Base-by-base conservation (phyloP, 176 grass and related monocot genomes). In the Chrysopogon serrulatus region DNA sequence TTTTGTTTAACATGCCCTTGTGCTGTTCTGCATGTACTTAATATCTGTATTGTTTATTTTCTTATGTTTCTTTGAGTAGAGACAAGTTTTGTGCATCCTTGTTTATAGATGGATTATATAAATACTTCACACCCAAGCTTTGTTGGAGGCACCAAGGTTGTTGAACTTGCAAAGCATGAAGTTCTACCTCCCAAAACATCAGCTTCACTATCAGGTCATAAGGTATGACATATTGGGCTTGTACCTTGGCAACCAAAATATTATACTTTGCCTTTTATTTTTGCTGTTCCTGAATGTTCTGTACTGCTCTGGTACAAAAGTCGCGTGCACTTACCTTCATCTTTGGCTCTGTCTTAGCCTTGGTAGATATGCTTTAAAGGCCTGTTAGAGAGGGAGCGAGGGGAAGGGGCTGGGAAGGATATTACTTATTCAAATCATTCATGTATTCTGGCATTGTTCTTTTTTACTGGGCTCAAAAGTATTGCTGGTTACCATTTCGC, bases 61-160 rank as follows among this genome's bases (percentile, higher is more conserved):
- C 24, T 64, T 79, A 73, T 53, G 70, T 69, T 56, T 42, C 23
- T 78, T 80, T 77, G 56, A 68, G 30, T 49, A 66, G 37, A 11
- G 19, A 49, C 39, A 71, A 28, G 31, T 63, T 24, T 72, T 65
- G 44, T 82, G 34, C 26, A 32, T 60, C 33, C 84, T 30, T 64
- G 85, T 80, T 80, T 87, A 80, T 77, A 98, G 96, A 90, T 95
- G 84, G 96, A 98, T 88, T 98, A 95, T 72, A 92, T 98, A 76
- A 98, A 98, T 87, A 95, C 93, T 69, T 98, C 96, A 43, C 96
- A 98, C 69, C 75, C 93, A 71, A 93, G 63, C 81, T 98, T 98
- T 88, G 51, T 98, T 80, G 93, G 96, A 51, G 96, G 96, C 80
- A 87, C 31, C 67, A 95, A 90, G 83, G 93, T 94, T 88, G 69